Evolutionary conservation across 192 early-diverging fungal genomes (phyloP), one percentile per base, ranked within the genome.

Genomic region (Haplosporangium gracile): DNA sequence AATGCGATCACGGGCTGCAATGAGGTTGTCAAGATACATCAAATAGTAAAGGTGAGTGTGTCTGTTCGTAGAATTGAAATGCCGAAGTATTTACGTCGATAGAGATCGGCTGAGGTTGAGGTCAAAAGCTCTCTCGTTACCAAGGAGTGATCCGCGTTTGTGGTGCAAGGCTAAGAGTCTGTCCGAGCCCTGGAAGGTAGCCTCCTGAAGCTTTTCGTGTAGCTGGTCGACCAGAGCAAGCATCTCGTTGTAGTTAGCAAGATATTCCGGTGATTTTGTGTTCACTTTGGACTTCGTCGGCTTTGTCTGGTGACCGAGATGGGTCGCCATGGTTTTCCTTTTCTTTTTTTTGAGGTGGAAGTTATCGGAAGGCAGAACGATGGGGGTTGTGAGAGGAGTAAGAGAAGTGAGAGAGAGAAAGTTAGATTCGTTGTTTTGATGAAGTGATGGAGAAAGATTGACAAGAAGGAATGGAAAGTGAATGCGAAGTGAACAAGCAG

Each of bases 61-160:
- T 45, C 3, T 57, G 24, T 65, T 29, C 8, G 5, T 9, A 32
- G n/a, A 34, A 29, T 65, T 26, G 26, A 42, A 73, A 73, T 16
- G 29, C 26, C 72, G 45, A 32, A 32, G 15, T 10, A 6, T 18
- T 71, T 34, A 10, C 26, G 26, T 32, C 29, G 29, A 32, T 32
- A 36, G 39, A 20, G 53, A 29, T 57, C 53, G 49, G 51, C 4
- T 40, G 4, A 15, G 39, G 7, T 73, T 2, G 9, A 29, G 42
- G n/a, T n/a, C 18, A 26, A 45, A 45, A 68, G 5, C 16, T 2
- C 8, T 60, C 6, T 20, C 5, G 7, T 5, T 60, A 93, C 92
- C 93, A 32, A 93, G 87, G n/a, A 94, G 76, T 45, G 89, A 88
- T 8, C 93, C 92, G 22, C 93, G 90, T 70, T 90, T 89, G 16